Percentiles rank a stretch among this genome's conserved stretches.
phyloP scores from a whole-genome alignment of 2,329 filamentous ascomycete species.

The Zasmidium cellare region DNA sequence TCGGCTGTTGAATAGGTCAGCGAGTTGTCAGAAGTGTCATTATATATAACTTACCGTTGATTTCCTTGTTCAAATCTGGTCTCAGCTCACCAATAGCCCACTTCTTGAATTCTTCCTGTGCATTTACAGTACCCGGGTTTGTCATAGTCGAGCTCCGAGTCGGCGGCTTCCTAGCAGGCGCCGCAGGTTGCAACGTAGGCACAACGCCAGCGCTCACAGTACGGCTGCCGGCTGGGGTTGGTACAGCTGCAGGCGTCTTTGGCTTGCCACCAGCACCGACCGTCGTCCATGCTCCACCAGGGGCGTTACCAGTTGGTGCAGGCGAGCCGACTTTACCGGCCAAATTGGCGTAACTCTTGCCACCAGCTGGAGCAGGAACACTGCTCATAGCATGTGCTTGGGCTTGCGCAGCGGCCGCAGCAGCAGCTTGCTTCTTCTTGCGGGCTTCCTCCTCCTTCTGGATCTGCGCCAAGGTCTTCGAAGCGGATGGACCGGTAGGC shows the following conservation, averaged over 20 bases:
- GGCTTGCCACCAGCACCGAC: constrained; percentile 92
- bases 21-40: constrained; percentile 3
- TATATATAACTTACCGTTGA: constrained; percentile 58
- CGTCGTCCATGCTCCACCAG: constrained; percentile 81
- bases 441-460: constrained; percentile 92
- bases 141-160: constrained; percentile 57
- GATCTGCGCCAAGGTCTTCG: constrained; percentile 94
- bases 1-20: constrained; percentile 34
- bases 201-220: constrained; percentile 49
- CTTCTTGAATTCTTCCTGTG: constrained; percentile 89
- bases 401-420: constrained; percentile 48
- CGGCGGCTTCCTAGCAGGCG: constrained; percentile 40
- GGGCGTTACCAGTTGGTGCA: constrained; percentile 40
- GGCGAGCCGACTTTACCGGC: constrained; percentile 69
- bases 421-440: constrained; percentile 71
- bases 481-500: constrained; percentile 50
- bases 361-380: constrained; percentile 48
- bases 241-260: constrained; percentile 67
- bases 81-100: constrained; percentile 82
- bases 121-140: constrained; percentile 56
- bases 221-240: constrained; percentile 46
- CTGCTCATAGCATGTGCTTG: constrained; percentile 42
- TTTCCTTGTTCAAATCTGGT: constrained; percentile 68
- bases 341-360: constrained; percentile 93
- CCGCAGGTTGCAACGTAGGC: constrained; percentile 25